These are phyloP conservation scores for Curvularia spicifera DNA, from an alignment of 2,329 filamentous ascomycete genomes.

Conservation along the genomic window DNA sequence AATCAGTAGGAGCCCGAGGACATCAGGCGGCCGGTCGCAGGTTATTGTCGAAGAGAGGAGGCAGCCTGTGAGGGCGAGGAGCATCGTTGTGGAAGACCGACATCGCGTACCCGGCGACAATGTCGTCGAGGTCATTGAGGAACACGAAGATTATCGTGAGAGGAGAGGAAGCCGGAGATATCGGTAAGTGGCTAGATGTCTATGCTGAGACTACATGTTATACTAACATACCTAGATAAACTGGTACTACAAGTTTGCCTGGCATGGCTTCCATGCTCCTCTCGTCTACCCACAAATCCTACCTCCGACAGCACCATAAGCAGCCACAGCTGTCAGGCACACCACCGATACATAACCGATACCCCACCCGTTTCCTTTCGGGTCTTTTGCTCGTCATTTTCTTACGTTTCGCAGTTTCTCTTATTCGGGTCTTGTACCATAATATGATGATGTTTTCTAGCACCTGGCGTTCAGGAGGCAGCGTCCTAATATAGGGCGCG, in stretches of 20 bases:
- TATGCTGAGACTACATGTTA: fast-evolving
- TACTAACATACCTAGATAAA: conserved; percentile 11
- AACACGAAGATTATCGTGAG: conserved; percentile 54
- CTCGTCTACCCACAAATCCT: background rate
- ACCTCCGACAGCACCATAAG: background rate
- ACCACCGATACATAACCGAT: conserved; percentile 11
- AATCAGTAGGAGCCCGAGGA: conserved; percentile 47
- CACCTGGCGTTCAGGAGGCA: conserved; percentile 15
- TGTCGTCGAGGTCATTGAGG: conserved; percentile 66
- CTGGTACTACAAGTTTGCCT: conserved; percentile 1
- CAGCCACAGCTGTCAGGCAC: background rate
- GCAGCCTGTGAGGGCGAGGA: conserved; percentile 38
- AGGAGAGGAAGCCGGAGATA: conserved; percentile 53
- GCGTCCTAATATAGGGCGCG: conserved; percentile 1
- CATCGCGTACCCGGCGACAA: conserved; percentile 57
- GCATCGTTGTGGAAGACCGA: conserved; percentile 55
- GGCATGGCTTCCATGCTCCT: background rate
- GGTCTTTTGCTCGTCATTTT: background rate
- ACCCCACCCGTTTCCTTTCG: conserved; percentile 10
- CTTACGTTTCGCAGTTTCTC: background rate
- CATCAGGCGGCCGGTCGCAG: conserved; percentile 39
- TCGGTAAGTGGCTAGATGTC: conserved; percentile 51
- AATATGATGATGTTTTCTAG: conserved; percentile 10
- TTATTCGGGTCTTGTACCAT: conserved; percentile 15
- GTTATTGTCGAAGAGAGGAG: conserved; percentile 50